Base-by-base conservation (phyloP, 2,329 filamentous ascomycete species). In the Pochonia chlamydosporia region DNA sequence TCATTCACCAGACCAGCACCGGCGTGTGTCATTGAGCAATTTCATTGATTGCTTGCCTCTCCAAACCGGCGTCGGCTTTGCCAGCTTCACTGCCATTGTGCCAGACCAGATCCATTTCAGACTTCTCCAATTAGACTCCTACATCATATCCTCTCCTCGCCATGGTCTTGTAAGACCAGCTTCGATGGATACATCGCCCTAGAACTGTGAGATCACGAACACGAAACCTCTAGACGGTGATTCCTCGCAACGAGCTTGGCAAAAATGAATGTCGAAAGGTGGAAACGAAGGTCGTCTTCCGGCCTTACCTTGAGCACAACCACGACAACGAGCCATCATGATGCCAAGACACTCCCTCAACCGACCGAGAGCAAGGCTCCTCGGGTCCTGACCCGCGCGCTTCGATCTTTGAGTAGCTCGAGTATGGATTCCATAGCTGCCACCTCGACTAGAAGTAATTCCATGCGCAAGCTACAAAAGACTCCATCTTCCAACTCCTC, bases 321-420 rank as follows among this genome's bases (percentile, higher is more conserved):
- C 20, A 24, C 40, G 21, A 40, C 48, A 52, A 47, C n/a, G n/a
- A n/a, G 48, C 46, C 45, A 58, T 52, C 46, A 52, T 16, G 52
- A 56, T 53, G 53, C 48, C 16, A 25, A 49, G 21, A 42, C 56
- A 48, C 24, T 43, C 11, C 37, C 55, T 18, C 57, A 63, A 11
- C 45, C 54, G 30, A 46, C 46, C 41, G 64, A 67, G 35, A 54
- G 52, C 52, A 68, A 64, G 57, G 65, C 65, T 26, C 62, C 66
- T 8, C 62, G 62, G 16, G 59, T 59, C 25, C 58, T 69, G 23
- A 61, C 65, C 10, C 65, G 64, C 45, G 67, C 66, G 14, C 56
- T 69, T 21, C 67, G 67, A 30, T 67, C 67, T 2, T 54, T 69
- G 31, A 69, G 66, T 57, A 69, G 58, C 56, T 68, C 67, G 5